Percentiles rank a stretch among this genome's conserved stretches.
These are phyloP conservation scores for Bruguiera sexangula DNA, from an alignment of 345 rosid genomes.

Conservation along the genomic window DNA sequence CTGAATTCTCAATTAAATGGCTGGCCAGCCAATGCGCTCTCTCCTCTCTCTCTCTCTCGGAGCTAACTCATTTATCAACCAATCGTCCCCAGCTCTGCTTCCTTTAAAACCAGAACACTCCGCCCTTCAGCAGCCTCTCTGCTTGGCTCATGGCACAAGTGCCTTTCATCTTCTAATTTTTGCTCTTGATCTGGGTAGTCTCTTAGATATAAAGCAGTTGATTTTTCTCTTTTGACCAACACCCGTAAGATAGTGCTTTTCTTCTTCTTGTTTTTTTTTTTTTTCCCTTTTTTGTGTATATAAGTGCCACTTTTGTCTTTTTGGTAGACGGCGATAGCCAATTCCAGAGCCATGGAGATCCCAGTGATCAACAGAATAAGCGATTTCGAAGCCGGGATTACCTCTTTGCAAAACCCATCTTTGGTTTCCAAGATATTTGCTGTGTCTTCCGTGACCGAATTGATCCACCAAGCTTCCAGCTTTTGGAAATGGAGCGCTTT, in stretches of 20 bases:
- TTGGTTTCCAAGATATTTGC: slow-evolving; percentile 26
- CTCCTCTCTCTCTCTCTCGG: no score
- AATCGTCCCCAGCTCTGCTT: not conserved
- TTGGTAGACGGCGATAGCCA: not conserved
- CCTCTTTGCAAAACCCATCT: slow-evolving; percentile 32
- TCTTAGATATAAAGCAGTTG: no score
- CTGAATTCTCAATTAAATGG: not conserved
- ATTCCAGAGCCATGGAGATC: slow-evolving; percentile 44
- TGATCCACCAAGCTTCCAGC: slow-evolving; percentile 32
- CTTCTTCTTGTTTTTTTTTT: not conserved
- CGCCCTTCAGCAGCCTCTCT: not conserved
- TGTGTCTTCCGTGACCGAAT: not conserved
- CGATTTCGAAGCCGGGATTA: slow-evolving; percentile 53
- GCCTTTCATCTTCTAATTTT: not conserved
- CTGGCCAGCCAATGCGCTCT: no score
- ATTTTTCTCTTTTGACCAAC: no score
- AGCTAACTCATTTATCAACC: no score
- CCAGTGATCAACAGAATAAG: slow-evolving; percentile 56
- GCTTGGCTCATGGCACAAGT: not conserved
- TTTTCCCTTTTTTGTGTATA: no score
- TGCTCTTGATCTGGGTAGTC: no score
- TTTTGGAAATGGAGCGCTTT: slow-evolving; percentile 72
- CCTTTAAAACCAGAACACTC: slow-evolving; percentile 26
- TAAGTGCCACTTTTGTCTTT: not conserved
- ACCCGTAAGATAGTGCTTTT: not conserved